phyloP scores from a whole-genome alignment of 108 stramenopile genomes.

The Skeletonema potamos region DNA sequence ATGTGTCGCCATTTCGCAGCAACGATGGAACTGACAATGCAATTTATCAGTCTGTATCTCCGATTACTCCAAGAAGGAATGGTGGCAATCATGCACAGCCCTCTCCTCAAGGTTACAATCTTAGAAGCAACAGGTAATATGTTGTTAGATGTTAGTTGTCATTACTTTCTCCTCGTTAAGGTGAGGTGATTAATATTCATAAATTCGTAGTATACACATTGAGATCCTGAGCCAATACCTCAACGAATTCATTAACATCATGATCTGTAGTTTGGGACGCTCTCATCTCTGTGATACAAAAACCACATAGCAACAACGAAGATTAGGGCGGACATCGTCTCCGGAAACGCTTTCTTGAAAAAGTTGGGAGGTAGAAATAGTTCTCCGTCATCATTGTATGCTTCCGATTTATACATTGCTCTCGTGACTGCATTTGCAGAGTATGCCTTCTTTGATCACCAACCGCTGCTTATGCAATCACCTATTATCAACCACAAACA shows the following conservation, averaged over 20 bases:
- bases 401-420: no score
- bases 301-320: not conserved
- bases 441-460: no score
- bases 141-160: not conserved
- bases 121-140: not conserved
- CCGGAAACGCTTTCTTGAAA: not conserved
- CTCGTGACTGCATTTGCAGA: no score
- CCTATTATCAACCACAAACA: no score
- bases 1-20: slow-evolving; percentile 16
- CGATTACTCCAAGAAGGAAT: slow-evolving; percentile 29
- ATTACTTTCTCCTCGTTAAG: not conserved
- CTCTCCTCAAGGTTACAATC: not conserved
- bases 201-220: not conserved
- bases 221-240: not conserved
- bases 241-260: not conserved
- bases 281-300: not conserved
- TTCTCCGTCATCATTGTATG: not conserved
- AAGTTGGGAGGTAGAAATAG: not conserved
- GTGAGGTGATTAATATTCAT: not conserved
- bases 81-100: not conserved
- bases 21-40: slow-evolving; percentile 23
- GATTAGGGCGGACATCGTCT: not conserved
- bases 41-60: slow-evolving; percentile 32
- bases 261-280: not conserved
- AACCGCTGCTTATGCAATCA: no score